Evolutionary conservation across 208 protist species (phyloP), one percentile per base, ranked within the genome.

Genomic region (Trypanosoma boissoni): DNA sequence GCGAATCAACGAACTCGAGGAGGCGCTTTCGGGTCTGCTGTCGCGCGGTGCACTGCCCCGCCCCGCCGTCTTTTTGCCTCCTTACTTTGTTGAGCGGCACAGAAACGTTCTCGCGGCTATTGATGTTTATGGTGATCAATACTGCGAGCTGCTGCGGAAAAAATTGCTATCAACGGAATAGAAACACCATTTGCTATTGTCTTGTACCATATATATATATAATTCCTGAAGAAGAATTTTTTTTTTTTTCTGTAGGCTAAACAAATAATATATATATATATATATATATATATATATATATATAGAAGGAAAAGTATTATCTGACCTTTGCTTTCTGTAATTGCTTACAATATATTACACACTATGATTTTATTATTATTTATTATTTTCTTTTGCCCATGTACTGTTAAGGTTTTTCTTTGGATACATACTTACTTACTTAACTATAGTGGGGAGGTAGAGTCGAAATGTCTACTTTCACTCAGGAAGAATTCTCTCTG

Each of bases 61-160:
- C 2, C 44, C 26, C 26, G 24, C 34, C 14, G 9, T 46, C 2
- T 64, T 43, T 26, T 27, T 64, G 20, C 58, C 58, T 2, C 44
- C 58, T 4, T 64, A 64, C 43, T 64, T 64, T 36, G 48, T 64
- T 20, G 34, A 10, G 7, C 58, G 3, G 3, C 58, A 64, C 27
- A 16, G 27, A 23, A n/a, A 31, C 9, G 27, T 53, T 9, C 21
- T 64, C 12, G 42, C 44, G 34, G 58, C 58, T 3, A 55, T 64
- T 21, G 58, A 64, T 12, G 23, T 64, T 4, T 64, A 64, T 16
- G 43, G 34, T 18, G 45, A 42, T 24, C 58, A 54, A 29, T 64
- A 64, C 24, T 29, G 23, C 43, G 58, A 64, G 34, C 10, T 36
- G 1, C 27, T 64, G n/a, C 29, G 26, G 16, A 39, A 46, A 32